These are phyloP conservation scores for Fusarium sp. DNA, from an alignment of 2,329 filamentous ascomycete species.

Conservation along the genomic window DNA sequence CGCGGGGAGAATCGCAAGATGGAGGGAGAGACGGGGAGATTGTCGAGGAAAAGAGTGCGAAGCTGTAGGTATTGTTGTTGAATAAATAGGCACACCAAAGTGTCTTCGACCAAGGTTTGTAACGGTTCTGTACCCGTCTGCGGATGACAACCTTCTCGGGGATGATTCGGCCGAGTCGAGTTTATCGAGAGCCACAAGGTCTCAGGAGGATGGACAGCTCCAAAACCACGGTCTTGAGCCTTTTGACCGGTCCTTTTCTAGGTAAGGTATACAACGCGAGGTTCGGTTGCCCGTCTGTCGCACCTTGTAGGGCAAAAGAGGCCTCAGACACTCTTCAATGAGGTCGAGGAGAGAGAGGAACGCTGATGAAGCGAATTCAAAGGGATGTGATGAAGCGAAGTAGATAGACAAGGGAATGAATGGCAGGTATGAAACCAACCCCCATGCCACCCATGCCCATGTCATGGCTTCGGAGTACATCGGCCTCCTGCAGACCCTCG, in stretches of 20 bases:
- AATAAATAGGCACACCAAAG: neutral
- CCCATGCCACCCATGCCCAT: neutral
- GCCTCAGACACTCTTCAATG: neutral
- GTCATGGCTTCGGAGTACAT: conserved; percentile 14
- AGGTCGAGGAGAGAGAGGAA: neutral
- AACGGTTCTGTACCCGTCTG: conserved; percentile 1
- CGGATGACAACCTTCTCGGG: conserved; percentile 19
- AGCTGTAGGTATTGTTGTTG: neutral
- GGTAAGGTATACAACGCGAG: neutral
- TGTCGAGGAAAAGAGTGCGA: neutral
- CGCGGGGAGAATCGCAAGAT: conserved; percentile 25
- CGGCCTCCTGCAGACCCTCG: conserved; percentile 1
- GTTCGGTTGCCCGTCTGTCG: neutral
- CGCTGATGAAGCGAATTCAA: neutral
- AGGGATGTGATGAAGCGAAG: neutral
- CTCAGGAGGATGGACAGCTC: neutral
- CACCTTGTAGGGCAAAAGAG: neutral
- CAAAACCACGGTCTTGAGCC: neutral
- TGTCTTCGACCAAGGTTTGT: neutral
- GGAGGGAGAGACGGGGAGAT: neutral
- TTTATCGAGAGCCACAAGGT: conserved; percentile 1
- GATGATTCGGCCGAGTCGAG: conserved; percentile 26
- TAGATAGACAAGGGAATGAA: conserved; percentile 10
- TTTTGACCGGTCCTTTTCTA: neutral
- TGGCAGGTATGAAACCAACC: neutral